Conservation (phyloP, 2,329 filamentous ascomycete species). For the Purpureocillium lavendulum region DNA sequence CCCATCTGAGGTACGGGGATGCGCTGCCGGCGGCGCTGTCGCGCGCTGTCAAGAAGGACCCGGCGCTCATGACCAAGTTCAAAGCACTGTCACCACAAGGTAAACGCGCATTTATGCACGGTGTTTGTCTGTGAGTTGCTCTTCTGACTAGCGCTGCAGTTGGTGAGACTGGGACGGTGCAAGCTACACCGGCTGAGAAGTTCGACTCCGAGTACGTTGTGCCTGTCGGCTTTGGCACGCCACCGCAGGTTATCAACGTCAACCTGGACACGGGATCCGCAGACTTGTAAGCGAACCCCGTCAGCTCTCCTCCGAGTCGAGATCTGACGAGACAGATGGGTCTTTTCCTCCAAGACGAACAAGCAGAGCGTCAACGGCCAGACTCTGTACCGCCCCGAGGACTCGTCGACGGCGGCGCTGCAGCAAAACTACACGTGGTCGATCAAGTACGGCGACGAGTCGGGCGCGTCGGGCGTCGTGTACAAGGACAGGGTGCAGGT, state of each 20-base stretch:
- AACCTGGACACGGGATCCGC: slow-evolving; percentile 60
- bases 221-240: slow-evolving; percentile 53
- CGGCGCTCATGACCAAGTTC: slow-evolving; percentile 16
- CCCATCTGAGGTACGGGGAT: slow-evolving; percentile 28
- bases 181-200: slow-evolving; percentile 19
- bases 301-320: not conserved
- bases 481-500: slow-evolving; percentile 58
- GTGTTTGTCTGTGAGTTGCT: not conserved
- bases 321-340: slow-evolving; percentile 44
- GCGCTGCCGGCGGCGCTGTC: slow-evolving; percentile 18
- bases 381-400: slow-evolving; percentile 43
- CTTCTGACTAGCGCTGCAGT: slow-evolving; percentile 5
- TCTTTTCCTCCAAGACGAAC: slow-evolving; percentile 53
- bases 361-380: slow-evolving; percentile 40
- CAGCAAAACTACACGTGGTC: slow-evolving; percentile 39
- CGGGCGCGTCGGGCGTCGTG: slow-evolving; percentile 53
- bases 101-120: slow-evolving; percentile 1
- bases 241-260: slow-evolving; percentile 48
- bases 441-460: slow-evolving; percentile 59
- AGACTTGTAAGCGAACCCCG: slow-evolving; percentile 30
- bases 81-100: slow-evolving; percentile 1
- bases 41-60: slow-evolving; percentile 13
- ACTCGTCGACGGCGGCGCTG: slow-evolving; percentile 32
- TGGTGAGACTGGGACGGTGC: slow-evolving; percentile 13
- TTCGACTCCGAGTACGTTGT: slow-evolving; percentile 50